phyloP scores from a whole-genome alignment of 257 asterid species.

The Solanum sparsipilum region DNA sequence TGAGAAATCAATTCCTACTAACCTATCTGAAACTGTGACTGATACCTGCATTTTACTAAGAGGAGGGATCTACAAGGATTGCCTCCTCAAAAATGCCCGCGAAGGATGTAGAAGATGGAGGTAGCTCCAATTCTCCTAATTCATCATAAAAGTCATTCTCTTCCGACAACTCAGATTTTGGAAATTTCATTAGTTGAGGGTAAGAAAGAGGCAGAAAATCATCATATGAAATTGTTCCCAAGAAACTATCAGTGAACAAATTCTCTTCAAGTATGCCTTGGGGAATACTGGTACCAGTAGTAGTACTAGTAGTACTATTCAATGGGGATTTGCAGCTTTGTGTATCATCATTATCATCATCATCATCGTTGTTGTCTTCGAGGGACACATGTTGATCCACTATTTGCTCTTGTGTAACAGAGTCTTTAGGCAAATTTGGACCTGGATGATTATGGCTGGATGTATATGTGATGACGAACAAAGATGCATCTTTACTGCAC shows the following conservation, averaged over 20 bases:
- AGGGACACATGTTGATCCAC: conserved; percentile 7
- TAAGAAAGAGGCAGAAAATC: conserved; percentile 8
- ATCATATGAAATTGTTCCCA: conserved; percentile 5
- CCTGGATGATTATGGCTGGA: conserved; percentile 60
- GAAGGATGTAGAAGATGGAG: conserved; percentile 44
- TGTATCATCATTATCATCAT: neutral
- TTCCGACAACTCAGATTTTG: conserved; percentile 23
- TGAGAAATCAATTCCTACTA: neutral
- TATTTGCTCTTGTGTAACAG: conserved; percentile 10
- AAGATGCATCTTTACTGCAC: conserved; percentile 54
- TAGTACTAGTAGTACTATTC: conserved; percentile 10
- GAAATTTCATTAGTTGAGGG: conserved; percentile 5
- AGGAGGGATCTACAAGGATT: conserved; percentile 29
- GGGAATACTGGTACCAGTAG: neutral
- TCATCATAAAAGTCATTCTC: conserved; percentile 67
- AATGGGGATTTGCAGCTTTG: conserved; percentile 32
- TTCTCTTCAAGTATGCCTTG: conserved; percentile 20
- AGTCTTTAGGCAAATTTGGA: conserved; percentile 9
- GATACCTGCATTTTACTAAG: neutral
- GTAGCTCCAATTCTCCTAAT: conserved; percentile 59
- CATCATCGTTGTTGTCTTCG: neutral
- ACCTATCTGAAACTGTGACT: neutral
- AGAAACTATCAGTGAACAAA: conserved; percentile 10
- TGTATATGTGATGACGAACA: conserved; percentile 65
- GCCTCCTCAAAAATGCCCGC: conserved; percentile 33